Conservation (phyloP, 2,329 filamentous ascomycete species). For the Biscogniauxia marginata region DNA sequence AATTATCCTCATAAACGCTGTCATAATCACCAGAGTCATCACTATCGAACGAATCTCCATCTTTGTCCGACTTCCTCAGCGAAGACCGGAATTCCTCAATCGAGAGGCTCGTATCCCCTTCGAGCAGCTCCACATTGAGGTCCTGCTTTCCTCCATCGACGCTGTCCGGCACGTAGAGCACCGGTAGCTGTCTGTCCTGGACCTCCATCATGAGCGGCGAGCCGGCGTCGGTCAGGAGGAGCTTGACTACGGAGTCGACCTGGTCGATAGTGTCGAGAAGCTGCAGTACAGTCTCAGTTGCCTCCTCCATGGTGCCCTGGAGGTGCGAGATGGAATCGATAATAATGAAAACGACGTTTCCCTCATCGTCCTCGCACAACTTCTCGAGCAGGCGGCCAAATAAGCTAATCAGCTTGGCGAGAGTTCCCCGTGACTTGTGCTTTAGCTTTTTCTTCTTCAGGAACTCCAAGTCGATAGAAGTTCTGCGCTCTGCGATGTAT, state of each 20-base stretch:
- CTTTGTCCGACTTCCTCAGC: not conserved
- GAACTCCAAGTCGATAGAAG: constrained; percentile 5
- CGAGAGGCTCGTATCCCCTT: constrained; percentile 3
- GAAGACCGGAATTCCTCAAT: constrained; percentile 7
- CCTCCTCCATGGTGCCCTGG: constrained; percentile 3
- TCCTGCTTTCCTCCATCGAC: constrained; percentile 9
- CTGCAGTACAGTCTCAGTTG: not conserved
- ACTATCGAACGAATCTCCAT: not conserved
- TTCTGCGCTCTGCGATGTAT: constrained; percentile 3
- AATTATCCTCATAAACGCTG: not conserved
- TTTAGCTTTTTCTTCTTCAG: constrained; percentile 3
- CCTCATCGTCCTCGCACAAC: constrained; percentile 2
- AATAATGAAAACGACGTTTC: constrained; percentile 5
- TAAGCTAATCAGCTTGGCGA: not conserved
- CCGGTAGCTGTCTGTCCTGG: constrained; percentile 1
- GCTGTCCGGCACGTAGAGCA: constrained; percentile 6
- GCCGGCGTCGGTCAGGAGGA: constrained; percentile 7
- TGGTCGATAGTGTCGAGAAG: constrained; percentile 6
- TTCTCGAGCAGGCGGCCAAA: constrained; percentile 6
- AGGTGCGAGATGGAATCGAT: constrained; percentile 8
- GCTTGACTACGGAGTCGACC: constrained; percentile 3
- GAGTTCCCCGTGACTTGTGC: not conserved
- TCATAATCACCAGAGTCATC: constrained; percentile 1
- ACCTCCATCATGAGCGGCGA: constrained; percentile 3
- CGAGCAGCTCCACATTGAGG: constrained; percentile 6